A percentile compares a stretch with the other conserved stretches of the same genome.
Evolutionary conservation across 768 basidiomycete genomes (phyloP).

Genomic region (Leccinum imitatum): DNA sequence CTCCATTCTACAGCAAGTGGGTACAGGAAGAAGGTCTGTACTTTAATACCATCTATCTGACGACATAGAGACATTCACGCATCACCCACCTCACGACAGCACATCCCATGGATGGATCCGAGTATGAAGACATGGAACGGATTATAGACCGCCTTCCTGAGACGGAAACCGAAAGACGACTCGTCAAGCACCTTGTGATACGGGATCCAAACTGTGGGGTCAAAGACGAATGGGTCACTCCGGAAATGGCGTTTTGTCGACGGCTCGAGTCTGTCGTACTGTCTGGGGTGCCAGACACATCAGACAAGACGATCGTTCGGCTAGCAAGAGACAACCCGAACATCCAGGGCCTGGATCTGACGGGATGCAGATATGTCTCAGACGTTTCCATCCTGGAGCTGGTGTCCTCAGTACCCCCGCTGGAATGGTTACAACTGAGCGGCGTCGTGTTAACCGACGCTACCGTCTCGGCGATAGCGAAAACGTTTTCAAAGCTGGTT

Average conservation of each 20-base stretch:
- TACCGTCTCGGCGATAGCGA: constrained; percentile 67
- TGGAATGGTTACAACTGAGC: constrained; percentile 76
- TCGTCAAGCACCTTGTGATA: constrained; percentile 60
- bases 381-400: constrained; percentile 77
- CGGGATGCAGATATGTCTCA: constrained; percentile 71
- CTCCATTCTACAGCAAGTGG: not conserved
- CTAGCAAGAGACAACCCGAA: constrained; percentile 63
- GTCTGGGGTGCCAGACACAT: constrained; percentile 62
- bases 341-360: constrained; percentile 74
- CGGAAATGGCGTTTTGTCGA: constrained; percentile 56
- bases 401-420: constrained; percentile 60
- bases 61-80: constrained; percentile 1
- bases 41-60: not conserved
- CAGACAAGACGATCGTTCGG: constrained; percentile 65
- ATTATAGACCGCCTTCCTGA: constrained; percentile 60
- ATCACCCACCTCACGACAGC: constrained; percentile 3
- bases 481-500: constrained; percentile 70
- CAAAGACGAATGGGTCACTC: constrained; percentile 59
- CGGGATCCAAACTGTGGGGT: constrained; percentile 42
- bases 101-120: constrained; percentile 25
- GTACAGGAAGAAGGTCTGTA: not conserved
- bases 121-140: constrained; percentile 54
- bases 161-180: constrained; percentile 53
- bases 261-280: constrained; percentile 68
- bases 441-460: constrained; percentile 60